Evolutionary conservation across 768 basidiomycete species (phyloP), one percentile per base, ranked within the genome.

Genomic region (Trametes cubensis): DNA sequence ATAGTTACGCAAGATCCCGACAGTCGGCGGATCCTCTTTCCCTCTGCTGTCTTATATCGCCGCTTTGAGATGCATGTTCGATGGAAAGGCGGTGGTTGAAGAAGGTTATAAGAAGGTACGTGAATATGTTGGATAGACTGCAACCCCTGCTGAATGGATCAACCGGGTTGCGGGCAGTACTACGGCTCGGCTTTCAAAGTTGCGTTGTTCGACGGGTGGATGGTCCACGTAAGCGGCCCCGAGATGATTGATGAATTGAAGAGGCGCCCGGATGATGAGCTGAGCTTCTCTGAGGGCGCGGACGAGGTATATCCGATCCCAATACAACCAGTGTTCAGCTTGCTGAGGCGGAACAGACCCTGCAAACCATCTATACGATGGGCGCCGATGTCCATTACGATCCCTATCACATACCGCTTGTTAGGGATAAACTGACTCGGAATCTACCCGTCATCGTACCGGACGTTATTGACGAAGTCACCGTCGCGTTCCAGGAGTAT

Each of bases 161-260:
- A 7, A 11, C 10, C 11, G 28, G 28, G 28, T 3, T 7, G 30
- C 20, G 13, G 17, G 2, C 47, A 65, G 65, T 63, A 63, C 42
- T 63, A 55, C 44, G 58, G 60, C n/a, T 51, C 47, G 5, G 49
- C 61, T 6, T 85, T 82, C 71, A 80, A 79, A 66, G 70, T 84
- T 13, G 73, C 82, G 0, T 71, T 76, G 55, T 64, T 79, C 40
- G 73, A 79, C 45, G 73, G 75, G 55, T 85, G 83, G 82, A 61
- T 78, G 18, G 74, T 83, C 38, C 72, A 85, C 13, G 67, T 81
- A 28, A 77, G 74, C 23, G 79, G 81, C 2, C 71, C 73, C 0
- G 63, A 76, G 20, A 70, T 80, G 44, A 69, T 84, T 11, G 80
- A 85, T 13, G 84, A 86, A 51, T 67, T 87, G 20, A 76, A 81